Evolutionary conservation across 2,329 filamentous ascomycete genomes (phyloP), one percentile per base, ranked within the genome.

Genomic region (Parafenestella ontariensis): DNA sequence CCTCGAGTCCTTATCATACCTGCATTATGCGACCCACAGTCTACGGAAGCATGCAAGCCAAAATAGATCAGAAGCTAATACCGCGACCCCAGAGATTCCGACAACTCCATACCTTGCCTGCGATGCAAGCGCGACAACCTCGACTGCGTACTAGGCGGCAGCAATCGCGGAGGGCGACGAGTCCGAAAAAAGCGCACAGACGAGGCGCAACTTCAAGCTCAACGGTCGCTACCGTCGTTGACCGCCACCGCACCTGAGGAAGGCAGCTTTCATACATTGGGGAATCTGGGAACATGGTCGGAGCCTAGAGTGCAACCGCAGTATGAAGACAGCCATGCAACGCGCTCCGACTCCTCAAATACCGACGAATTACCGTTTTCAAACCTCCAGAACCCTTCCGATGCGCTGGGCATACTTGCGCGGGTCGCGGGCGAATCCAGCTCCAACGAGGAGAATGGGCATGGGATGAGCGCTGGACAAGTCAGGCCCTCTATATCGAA

Each of bases 121-220:
- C 77, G 85, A 49, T 87, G 85, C 71, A 80, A 83, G 57, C 80
- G 81, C 61, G 83, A 86, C 58, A 77, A 79, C 52, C 82, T 83
- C 47, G 83, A 86, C 56, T 87, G 85, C 67, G 79, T 87, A 10
- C 78, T 87, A 18, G 84, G 83, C 7, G 81, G 82, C 40, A 85
- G 83, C 43, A 86, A 86, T 65, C 81, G 84, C 49, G 85, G 85
- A 41, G 85, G 85, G 13, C 79, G 83, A 50, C 79, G 85, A 42
- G 80, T 86, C 52, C 81, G 84, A 48, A 85, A 83, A 54, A 68
- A 69, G 34, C 65, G 59, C 45, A 17, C 63, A 23, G 62, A 66
- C 24, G 62, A 61, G n/a, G 13, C 24, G 33, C 45, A 56, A 48
- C 39, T 3, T 46, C 62, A 46, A 47, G 37, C 28, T 15, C 52